Conservation (phyloP, 2,329 filamentous ascomycete species). For the Dactylellina parvicollis region DNA sequence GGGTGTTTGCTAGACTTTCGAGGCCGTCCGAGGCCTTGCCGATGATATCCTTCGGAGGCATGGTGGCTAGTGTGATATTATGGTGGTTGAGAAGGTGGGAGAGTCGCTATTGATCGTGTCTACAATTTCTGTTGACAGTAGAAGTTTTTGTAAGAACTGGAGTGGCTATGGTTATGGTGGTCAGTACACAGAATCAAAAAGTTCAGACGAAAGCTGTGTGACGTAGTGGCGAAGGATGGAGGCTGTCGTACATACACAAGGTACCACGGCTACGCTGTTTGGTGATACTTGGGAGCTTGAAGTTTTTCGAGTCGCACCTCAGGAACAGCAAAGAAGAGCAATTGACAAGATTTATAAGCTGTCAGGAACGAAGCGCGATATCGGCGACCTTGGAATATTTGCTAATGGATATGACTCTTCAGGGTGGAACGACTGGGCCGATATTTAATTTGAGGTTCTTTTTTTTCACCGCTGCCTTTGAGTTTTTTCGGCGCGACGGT, state of each 20-base stretch:
- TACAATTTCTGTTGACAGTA: not conserved
- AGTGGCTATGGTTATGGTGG: not conserved
- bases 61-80: constrained; percentile 3
- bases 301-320: not conserved
- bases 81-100: not conserved
- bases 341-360: constrained; percentile 27
- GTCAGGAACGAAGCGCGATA: constrained; percentile 34
- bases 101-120: not conserved
- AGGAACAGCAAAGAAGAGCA: not conserved
- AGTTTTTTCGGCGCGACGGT: constrained; percentile 38
- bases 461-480: constrained; percentile 8
- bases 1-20: constrained; percentile 63
- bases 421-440: not conserved
- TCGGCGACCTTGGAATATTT: constrained; percentile 17
- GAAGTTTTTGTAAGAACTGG: not conserved
- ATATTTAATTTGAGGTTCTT: constrained; percentile 15
- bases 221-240: constrained; percentile 12
- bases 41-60: constrained; percentile 65
- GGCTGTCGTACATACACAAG: not conserved
- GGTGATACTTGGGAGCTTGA: constrained; percentile 18
- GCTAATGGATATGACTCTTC: constrained; percentile 49
- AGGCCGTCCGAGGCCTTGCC: constrained; percentile 62
- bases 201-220: constrained; percentile 22
- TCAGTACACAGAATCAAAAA: not conserved
- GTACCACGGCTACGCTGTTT: not conserved